A percentile compares a stretch with the other conserved stretches of the same genome.
Evolutionary conservation across 2,329 filamentous ascomycete genomes (phyloP).

Genomic region (Apiospora malaysiana): DNA sequence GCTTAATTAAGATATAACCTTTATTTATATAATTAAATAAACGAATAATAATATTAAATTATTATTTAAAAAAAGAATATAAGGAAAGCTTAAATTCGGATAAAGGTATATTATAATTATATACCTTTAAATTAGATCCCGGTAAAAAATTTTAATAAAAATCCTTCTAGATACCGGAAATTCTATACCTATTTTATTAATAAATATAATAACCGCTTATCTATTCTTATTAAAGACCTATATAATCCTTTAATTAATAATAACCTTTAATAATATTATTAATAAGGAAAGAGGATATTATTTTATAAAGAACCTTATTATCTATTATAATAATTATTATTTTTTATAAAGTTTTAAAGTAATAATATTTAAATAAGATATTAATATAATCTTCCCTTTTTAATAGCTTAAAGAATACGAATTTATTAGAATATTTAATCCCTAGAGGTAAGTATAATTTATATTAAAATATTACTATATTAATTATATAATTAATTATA

Average conservation of each 20-base stretch:
- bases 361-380: neutral
- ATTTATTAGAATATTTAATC: neutral
- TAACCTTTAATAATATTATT: neutral
- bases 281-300: neutral
- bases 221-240: no score
- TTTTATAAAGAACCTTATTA: neutral
- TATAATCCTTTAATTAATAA: neutral
- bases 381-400: neutral
- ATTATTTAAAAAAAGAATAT: neutral
- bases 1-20: neutral
- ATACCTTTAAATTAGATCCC: neutral
- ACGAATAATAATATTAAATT: constrained; percentile 1
- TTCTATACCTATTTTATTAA: neutral
- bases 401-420: neutral
- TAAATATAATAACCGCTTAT: no score
- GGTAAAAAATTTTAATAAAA: neutral
- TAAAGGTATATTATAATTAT: no score
- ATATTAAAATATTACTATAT: neutral
- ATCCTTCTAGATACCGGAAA: neutral
- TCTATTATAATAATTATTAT: neutral
- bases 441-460: no score
- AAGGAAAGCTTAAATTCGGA: no score
- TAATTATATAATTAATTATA: neutral
- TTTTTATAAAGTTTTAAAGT: neutral
- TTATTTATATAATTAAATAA: neutral